A percentile compares a stretch with the other conserved stretches of the same genome.
Evolutionary conservation across 306 rosid genomes (phyloP).

Genomic region (Cyamopsis tetragonoloba): DNA sequence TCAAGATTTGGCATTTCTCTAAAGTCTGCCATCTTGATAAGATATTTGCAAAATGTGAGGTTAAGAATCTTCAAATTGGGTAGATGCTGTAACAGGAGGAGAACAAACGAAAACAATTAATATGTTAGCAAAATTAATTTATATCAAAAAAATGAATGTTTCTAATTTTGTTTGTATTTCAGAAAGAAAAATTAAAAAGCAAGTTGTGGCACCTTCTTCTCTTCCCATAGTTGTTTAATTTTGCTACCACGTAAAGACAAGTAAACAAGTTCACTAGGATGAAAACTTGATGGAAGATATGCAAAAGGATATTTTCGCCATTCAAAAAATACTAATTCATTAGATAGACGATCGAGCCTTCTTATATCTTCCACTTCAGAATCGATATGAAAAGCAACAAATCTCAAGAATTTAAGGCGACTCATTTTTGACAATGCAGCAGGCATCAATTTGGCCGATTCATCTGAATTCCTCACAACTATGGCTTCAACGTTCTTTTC

Average conservation of each 20-base stretch:
- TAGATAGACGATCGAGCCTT: background rate
- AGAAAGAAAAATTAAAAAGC: background rate
- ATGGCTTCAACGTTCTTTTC: too few relatives aligned
- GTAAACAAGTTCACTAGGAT: background rate
- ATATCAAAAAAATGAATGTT: background rate
- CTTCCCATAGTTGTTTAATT: constrained; percentile 16
- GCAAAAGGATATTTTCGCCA: background rate
- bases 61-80: background rate
- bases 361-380: background rate
- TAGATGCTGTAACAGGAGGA: background rate
- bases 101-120: too few relatives aligned
- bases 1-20: background rate
- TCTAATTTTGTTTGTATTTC: too few relatives aligned
- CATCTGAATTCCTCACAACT: too few relatives aligned
- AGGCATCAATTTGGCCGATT: background rate
- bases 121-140: background rate
- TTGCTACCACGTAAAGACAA: background rate
- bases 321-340: background rate
- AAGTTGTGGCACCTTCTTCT: background rate
- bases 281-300: constrained; percentile 1
- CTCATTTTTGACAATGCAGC: background rate
- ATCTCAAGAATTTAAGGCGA: background rate
- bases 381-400: too few relatives aligned
- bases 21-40: background rate
- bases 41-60: background rate